Conservation (phyloP, 1,139 yeast species). For the Suhomyces choctaworum region DNA sequence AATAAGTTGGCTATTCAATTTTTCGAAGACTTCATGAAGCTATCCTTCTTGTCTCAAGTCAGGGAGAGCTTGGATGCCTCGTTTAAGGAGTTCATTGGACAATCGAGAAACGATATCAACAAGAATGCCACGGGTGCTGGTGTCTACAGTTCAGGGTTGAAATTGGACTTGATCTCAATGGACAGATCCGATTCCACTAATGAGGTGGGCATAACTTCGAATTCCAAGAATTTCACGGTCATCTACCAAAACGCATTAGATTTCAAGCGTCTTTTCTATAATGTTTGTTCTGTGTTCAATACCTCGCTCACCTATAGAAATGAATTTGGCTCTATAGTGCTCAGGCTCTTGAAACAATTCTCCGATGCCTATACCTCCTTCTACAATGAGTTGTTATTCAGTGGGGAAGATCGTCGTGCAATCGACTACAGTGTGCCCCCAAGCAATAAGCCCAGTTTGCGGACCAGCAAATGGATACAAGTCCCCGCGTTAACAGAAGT, state of each 20-base stretch:
- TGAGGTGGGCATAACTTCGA: slow-evolving; percentile 4
- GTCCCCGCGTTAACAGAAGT: slow-evolving; percentile 37
- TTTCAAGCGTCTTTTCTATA: slow-evolving; percentile 53
- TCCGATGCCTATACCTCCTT: slow-evolving; percentile 31
- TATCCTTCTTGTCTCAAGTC: slow-evolving; percentile 63
- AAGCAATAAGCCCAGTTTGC: slow-evolving; percentile 28
- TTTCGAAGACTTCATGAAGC: slow-evolving; percentile 64
- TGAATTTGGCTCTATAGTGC: slow-evolving; percentile 50
- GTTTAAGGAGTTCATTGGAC: slow-evolving; percentile 35
- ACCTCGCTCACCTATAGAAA: slow-evolving; percentile 59
- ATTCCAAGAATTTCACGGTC: slow-evolving; percentile 8
- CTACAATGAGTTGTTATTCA: slow-evolving; percentile 31
- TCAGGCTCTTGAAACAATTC: slow-evolving; percentile 37
- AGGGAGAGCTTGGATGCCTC: slow-evolving; percentile 51
- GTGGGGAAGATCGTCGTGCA: slow-evolving; percentile 17
- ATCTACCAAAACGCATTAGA: slow-evolving; percentile 54
- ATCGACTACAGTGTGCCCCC: slow-evolving; percentile 8
- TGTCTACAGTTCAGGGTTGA: slow-evolving; percentile 18
- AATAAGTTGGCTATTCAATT: slow-evolving; percentile 43
- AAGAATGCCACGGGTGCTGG: slow-evolving; percentile 10
- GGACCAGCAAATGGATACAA: slow-evolving; percentile 47
- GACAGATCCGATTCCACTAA: slow-evolving; percentile 9
- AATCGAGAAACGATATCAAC: slow-evolving; percentile 10
- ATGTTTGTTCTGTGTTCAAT: slow-evolving; percentile 56
- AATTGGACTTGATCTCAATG: slow-evolving; percentile 23